Evolutionary conservation across 1,139 yeast species (phyloP).

Genomic region (Blastobotrys indianensis): DNA sequence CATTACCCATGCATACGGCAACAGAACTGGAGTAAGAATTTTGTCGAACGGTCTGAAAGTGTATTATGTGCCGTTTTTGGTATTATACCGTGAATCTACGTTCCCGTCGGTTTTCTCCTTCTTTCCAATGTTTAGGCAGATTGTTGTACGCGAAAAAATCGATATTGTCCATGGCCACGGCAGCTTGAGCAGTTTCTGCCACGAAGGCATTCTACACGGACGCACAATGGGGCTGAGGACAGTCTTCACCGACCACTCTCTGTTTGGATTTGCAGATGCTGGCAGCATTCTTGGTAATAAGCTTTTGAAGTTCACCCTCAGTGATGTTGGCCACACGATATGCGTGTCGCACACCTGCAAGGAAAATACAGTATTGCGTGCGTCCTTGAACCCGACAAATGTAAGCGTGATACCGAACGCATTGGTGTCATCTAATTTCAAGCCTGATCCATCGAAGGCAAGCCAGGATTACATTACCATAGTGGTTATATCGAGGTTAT

Average conservation of each 20-base stretch:
- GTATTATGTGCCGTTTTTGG: constrained; percentile 80
- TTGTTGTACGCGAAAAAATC: constrained; percentile 76
- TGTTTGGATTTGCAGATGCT: constrained; percentile 89
- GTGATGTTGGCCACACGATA: constrained; percentile 86
- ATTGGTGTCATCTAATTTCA: constrained; percentile 75
- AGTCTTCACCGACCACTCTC: constrained; percentile 90
- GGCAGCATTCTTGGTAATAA: constrained; percentile 84
- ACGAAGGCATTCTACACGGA: constrained; percentile 86
- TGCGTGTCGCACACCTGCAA: constrained; percentile 97
- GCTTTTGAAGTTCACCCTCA: constrained; percentile 70
- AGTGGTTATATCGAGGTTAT: constrained; percentile 84
- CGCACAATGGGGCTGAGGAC: constrained; percentile 89
- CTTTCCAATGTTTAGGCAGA: constrained; percentile 79
- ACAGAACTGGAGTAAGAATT: constrained; percentile 73
- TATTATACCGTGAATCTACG: constrained; percentile 73
- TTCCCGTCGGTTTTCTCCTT: constrained; percentile 86
- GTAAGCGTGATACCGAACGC: constrained; percentile 97
- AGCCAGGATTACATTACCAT: constrained; percentile 52
- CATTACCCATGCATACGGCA: constrained; percentile 82
- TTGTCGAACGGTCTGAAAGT: constrained; percentile 89
- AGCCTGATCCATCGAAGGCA: constrained; percentile 45
- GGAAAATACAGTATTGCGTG: constrained; percentile 89
- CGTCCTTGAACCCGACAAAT: constrained; percentile 66
- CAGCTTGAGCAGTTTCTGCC: constrained; percentile 76
- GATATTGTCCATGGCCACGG: constrained; percentile 96